Conservation (phyloP, 2,329 filamentous ascomycete genomes). For the Esteya vermicola region DNA sequence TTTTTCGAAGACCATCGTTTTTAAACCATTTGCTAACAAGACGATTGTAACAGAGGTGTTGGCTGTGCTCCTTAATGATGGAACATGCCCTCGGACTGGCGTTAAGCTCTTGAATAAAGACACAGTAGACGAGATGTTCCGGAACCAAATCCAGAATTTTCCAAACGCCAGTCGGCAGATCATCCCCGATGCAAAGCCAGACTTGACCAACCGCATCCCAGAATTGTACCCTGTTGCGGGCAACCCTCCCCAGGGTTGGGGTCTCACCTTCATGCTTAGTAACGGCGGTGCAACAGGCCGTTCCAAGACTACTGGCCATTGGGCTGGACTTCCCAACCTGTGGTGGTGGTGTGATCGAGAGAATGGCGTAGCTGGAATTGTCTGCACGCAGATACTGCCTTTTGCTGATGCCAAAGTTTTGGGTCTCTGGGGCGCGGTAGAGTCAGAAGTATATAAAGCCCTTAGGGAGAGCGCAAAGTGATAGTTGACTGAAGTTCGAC, state of each 20-base stretch:
- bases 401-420: slow-evolving; percentile 24
- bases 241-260: slow-evolving; percentile 44
- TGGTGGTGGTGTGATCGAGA: slow-evolving; percentile 47
- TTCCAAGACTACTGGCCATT: slow-evolving; percentile 30
- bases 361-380: slow-evolving; percentile 34
- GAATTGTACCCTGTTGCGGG: slow-evolving; percentile 30
- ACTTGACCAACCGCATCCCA: slow-evolving; percentile 27
- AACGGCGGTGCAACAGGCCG: slow-evolving; percentile 31
- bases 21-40: not conserved
- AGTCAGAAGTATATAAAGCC: slow-evolving; percentile 19
- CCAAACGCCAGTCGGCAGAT: slow-evolving; percentile 30
- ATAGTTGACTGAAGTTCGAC: no score
- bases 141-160: slow-evolving; percentile 41
- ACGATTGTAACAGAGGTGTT: slow-evolving; percentile 31
- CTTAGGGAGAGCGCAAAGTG: no score
- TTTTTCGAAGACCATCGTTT: not conserved
- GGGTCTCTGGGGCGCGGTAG: slow-evolving; percentile 20
- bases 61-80: slow-evolving; percentile 44
- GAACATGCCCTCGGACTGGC: slow-evolving; percentile 39
- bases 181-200: slow-evolving; percentile 28
- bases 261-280: slow-evolving; percentile 38
- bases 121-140: slow-evolving; percentile 46
- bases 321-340: slow-evolving; percentile 41
- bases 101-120: slow-evolving; percentile 33
- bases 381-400: slow-evolving; percentile 30